Base-by-base conservation (phyloP, 78 protist species). In the Dictyostelium discoideum region DNA sequence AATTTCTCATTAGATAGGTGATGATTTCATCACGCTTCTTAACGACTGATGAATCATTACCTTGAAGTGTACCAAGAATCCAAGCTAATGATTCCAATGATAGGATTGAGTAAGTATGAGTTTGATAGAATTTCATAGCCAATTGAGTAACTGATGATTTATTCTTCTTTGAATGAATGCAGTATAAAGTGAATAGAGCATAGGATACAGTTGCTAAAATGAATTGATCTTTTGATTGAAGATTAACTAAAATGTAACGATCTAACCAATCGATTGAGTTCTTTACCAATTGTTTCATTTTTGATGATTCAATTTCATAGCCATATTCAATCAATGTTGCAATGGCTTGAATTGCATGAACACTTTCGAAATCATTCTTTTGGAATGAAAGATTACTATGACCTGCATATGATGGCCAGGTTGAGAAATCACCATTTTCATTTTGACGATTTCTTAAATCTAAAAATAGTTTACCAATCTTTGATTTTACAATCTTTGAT, bases 1-100 rank as follows among this genome's bases (percentile, higher is more conserved):
- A 72, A 14, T 90, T 63, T 74, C 77, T 90, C 13, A 82, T 54
- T 6, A 90, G 7, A 46, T 72, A 90, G 2, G n/a, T 4, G 8
- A 82, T 80, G 42, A 90, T 90, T 82, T 90, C 95, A 72, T 90
- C 95, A 16, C 95, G 24, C 67, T 90, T 90, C 67, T 90, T 90
- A 2, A 13, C 5, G 5, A 82, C 74, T 73, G 84, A 87, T 5
- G 69, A 29, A 18, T 90, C 95, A 20, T 9, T 60, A 20, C 69
- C 69, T 16, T 63, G 79, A 20, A 90, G 44, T 20, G 89, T 82
- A 54, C 95, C 95, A 3, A 90, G 16, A 3, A 90, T 90, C 95
- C 95, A 90, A 3, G 95, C 95, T n/a, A 90, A 80, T 7, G 80
- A 37, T 39, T 90, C 95, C 8, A 90, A 26, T 20, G 87, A 32